Base-by-base conservation (phyloP, 2,329 filamentous ascomycete species). In the Calonectria multiphialidica region DNA sequence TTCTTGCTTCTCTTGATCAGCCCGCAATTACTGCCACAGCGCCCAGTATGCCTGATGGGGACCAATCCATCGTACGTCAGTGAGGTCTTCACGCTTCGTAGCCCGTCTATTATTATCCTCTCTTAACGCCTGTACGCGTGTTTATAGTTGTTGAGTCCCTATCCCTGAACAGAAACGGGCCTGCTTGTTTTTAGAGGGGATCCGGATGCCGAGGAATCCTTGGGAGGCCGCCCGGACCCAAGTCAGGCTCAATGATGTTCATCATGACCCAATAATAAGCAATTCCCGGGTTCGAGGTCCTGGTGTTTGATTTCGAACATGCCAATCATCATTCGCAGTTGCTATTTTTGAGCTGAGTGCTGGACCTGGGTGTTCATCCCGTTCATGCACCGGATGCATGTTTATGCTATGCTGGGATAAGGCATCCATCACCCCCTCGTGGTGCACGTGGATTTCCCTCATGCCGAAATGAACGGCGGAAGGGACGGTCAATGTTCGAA, bases 221-320 rank as follows among this genome's bases (percentile, higher is more conserved):
- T 67, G 63, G 63, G 64, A 67, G 64, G 69, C 69, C 69, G 64
- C 59, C 61, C 37, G 37, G 33, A 21, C 40, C 40, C 55, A 30
- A 35, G 63, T 21, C 25, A 44, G 16, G 18, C 15, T 42, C 53
- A 45, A 64, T 37, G 47, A 21, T 25, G 47, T 18, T 49, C 64
- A 55, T 59, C 40, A 35, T 37, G 16, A 67, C 49, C 55, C 57
- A 71, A 67, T 71, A 44, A 40, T 47, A 47, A 49, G 18, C 45
- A 57, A 33, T 57, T 63, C 40, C 40, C 15, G 47, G 23, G 47
- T 37, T 63, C 64, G 67, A 35, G 64, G 49, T 67, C 69, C 66
- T 49, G 23, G 53, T 25, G n/a, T 47, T 33, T 53, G 30, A 15
- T 47, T 66, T 28, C 35, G 15, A 49, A 28, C 28, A 57, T 49